These are phyloP conservation scores for Pichia sp. DNA, from an alignment of 1,139 yeast species.

Conservation along the genomic window DNA sequence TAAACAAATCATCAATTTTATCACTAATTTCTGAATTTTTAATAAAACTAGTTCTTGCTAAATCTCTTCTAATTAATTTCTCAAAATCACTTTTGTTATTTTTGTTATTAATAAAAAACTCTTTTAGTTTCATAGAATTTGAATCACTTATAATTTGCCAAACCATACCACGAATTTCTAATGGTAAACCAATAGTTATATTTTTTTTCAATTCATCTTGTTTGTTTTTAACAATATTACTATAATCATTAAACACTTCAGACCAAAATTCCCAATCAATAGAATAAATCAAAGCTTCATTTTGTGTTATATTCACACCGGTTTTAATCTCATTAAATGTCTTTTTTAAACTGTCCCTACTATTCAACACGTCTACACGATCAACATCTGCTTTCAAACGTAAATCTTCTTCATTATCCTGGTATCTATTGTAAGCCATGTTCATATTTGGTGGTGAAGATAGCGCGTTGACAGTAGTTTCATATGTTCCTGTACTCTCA, in stretches of 20 bases:
- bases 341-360: slow-evolving; percentile 55
- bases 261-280: slow-evolving; percentile 92
- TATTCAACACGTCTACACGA: slow-evolving; percentile 32
- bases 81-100: slow-evolving; percentile 58
- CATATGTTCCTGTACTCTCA: neutral
- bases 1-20: slow-evolving; percentile 56
- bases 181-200: slow-evolving; percentile 74
- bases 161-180: slow-evolving; percentile 76
- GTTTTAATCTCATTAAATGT: slow-evolving; percentile 47
- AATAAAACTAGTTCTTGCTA: slow-evolving; percentile 78
- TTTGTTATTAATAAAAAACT: slow-evolving; percentile 51
- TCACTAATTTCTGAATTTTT: slow-evolving; percentile 45
- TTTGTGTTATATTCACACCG: slow-evolving; percentile 29
- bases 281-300: slow-evolving; percentile 29
- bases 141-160: slow-evolving; percentile 92
- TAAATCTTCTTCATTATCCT: slow-evolving; percentile 34
- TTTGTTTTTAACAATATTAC: slow-evolving; percentile 54
- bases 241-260: slow-evolving; percentile 66
- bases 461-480: slow-evolving; percentile 17
- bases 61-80: slow-evolving; percentile 71
- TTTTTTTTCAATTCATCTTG: slow-evolving; percentile 55
- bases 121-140: slow-evolving; percentile 67
- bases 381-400: slow-evolving; percentile 30
- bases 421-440: slow-evolving; percentile 36
- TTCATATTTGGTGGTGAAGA: slow-evolving; percentile 30